Evolutionary conservation across 805 yeast species (phyloP), one percentile per base, ranked within the genome.

Genomic region (Saccharomycopsis sp.): DNA sequence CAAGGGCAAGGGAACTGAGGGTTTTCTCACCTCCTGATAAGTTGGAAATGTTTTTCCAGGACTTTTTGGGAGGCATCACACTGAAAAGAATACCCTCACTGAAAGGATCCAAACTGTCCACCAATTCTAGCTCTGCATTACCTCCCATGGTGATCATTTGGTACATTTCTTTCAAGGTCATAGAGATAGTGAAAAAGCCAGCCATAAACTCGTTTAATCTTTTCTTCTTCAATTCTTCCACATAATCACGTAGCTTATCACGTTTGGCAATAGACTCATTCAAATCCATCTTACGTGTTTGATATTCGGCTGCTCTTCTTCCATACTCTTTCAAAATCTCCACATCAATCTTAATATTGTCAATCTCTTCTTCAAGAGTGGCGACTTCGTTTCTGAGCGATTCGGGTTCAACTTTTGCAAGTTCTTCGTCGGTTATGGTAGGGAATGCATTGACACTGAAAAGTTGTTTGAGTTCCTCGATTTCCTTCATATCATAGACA

Each of bases 131-230:
- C 70, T 94, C 99, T 0, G 99, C 99, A 74, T 92, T 94, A 37
- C 99, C 99, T 24, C 99, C 99, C 95, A 92, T 91, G 0, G 99
- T 94, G 61, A 94, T 94, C 95, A 94, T 89, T 67, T 91, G 96
- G 67, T 94, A 94, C 98, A 94, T 91, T 66, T 90, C 97, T 69
- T 92, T 94, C 63, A 94, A 78, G 4, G 96, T 88, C 68, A 84
- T 76, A 1, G 97, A 90, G 29, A 94, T 94, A 20, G 83, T 78
- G 63, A 84, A 81, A 73, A 95, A 94, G 0, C 99, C 99, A 61
- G 81, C 82, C 96, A 91, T 91, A 67, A 94, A 94, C 70, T 94
- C 97, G 61, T 85, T 91, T 56, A 87, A 76, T 55, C 98, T 76
- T 59, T 78, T 82, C 57, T 85, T 81, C 68, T 86, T 86, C 64